Conservation (phyloP, 1,284 basidiomycete species). For the Vanrija humicola region DNA sequence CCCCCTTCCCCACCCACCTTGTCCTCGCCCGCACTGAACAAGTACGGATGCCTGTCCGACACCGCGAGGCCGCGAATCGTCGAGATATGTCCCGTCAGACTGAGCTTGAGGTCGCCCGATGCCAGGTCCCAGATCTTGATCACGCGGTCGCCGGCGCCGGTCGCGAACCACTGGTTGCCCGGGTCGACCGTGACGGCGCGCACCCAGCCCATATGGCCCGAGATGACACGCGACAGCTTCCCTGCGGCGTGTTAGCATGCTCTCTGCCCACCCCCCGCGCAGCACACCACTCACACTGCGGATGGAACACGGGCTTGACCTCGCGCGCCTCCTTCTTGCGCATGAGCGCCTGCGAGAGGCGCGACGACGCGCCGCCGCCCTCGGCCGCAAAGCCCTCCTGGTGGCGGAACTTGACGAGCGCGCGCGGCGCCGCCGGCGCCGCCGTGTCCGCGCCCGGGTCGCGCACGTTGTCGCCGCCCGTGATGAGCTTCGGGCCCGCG, state of each 20-base stretch:
- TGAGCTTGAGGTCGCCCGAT: constrained; percentile 89
- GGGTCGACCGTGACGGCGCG: constrained; percentile 92
- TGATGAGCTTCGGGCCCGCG: constrained; percentile 27
- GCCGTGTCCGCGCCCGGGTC: background rate
- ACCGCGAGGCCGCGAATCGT: constrained; percentile 93
- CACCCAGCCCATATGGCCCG: constrained; percentile 98
- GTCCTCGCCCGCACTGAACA: constrained; percentile 97
- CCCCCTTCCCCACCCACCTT: constrained; percentile 60
- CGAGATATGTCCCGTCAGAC: constrained; percentile 94
- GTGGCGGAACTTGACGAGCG: constrained; percentile 48
- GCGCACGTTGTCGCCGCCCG: background rate
- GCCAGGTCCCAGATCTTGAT: constrained; percentile 99
- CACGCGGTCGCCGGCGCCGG: constrained; percentile 93
- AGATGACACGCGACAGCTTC: constrained; percentile 96
- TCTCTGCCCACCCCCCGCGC: no score
- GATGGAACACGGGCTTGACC: constrained; percentile 90
- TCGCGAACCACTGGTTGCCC: constrained; percentile 97
- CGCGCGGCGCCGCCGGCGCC: constrained; percentile 21
- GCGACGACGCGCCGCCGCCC: constrained; percentile 50
- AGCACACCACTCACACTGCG: constrained; percentile 56
- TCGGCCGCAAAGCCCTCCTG: constrained; percentile 48
- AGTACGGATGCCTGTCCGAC: constrained; percentile 86
- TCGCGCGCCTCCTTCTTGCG: constrained; percentile 86
- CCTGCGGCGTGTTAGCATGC: constrained; percentile 38
- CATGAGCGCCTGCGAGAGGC: constrained; percentile 77